These are phyloP conservation scores for Diaporthe aspalathi DNA, from an alignment of 2,329 filamentous ascomycete genomes.

Conservation along the genomic window DNA sequence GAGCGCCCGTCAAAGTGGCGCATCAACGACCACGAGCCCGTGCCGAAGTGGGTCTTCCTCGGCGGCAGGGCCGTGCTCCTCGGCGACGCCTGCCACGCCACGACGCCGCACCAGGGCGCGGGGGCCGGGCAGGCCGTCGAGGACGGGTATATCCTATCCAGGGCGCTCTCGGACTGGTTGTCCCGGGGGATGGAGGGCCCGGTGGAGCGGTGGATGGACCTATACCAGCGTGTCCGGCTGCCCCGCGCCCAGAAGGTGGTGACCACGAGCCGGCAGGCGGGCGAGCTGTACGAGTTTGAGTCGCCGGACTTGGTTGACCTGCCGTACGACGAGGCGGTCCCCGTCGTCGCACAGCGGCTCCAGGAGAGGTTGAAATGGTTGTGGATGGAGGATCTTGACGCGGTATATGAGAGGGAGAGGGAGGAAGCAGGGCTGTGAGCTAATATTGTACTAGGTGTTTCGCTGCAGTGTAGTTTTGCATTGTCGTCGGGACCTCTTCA, in stretches of 20 bases:
- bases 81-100: constrained; percentile 37
- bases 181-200: not conserved
- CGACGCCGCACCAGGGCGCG: constrained; percentile 40
- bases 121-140: constrained; percentile 42
- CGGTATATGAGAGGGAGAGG: constrained; percentile 37
- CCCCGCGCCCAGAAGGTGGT: constrained; percentile 48
- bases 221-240: constrained; percentile 46
- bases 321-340: constrained; percentile 51
- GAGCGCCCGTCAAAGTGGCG: constrained; percentile 43
- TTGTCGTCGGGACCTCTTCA: too few relatives aligned
- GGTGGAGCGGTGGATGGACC: constrained; percentile 41
- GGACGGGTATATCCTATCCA: constrained; percentile 41
- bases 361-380: constrained; percentile 48
- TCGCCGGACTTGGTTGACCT: constrained; percentile 48
- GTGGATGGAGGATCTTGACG: constrained; percentile 49
- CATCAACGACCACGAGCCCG: constrained; percentile 45
- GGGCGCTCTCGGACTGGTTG: constrained; percentile 35
- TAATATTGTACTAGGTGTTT: too few relatives aligned
- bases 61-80: constrained; percentile 33
- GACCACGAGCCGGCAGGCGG: constrained; percentile 46
- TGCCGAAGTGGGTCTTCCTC: constrained; percentile 41
- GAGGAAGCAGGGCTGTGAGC: constrained; percentile 12
- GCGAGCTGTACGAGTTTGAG: constrained; percentile 47
- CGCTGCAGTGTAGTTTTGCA: not conserved
- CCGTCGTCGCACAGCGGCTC: constrained; percentile 46